Conservation (phyloP, 163 green algal species). For the Chlorella variabilis region DNA sequence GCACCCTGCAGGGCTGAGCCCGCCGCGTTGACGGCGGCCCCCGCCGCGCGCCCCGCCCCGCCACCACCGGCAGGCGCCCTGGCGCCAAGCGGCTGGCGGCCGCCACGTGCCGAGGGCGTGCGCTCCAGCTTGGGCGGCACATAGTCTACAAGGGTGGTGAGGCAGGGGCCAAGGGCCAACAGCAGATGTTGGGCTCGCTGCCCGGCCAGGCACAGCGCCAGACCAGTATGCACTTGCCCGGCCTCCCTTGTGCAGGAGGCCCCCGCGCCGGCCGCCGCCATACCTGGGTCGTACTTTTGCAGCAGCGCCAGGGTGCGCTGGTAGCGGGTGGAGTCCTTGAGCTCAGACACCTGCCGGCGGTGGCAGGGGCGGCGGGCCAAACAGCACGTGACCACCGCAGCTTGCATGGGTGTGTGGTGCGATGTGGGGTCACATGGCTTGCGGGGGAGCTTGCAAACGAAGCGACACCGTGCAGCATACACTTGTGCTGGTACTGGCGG, state of each 20-base stretch:
- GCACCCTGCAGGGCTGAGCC: conserved; percentile 20
- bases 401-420: too few species aligned
- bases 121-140: neutral
- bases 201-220: too few species aligned
- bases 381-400: too few species aligned
- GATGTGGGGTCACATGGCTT: too few species aligned
- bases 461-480: too few species aligned
- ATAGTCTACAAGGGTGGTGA: conserved; percentile 14
- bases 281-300: conserved; percentile 60
- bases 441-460: too few species aligned
- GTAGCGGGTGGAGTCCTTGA: conserved; percentile 54
- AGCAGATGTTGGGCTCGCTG: too few species aligned
- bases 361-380: neutral
- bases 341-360: conserved; percentile 10
- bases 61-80: too few species aligned
- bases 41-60: conserved; percentile 4
- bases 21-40: conserved; percentile 4
- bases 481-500: too few species aligned
- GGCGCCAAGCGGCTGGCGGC: neutral
- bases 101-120: neutral
- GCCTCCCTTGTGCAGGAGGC: too few species aligned
- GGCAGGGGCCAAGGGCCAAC: neutral
- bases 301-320: conserved; percentile 56
- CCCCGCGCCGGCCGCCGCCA: neutral
- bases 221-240: too few species aligned